A percentile compares a stretch with the other conserved stretches of the same genome.
phyloP scores from a whole-genome alignment of 2,329 filamentous ascomycete genomes.

The Aspergillus sclerotialis region DNA sequence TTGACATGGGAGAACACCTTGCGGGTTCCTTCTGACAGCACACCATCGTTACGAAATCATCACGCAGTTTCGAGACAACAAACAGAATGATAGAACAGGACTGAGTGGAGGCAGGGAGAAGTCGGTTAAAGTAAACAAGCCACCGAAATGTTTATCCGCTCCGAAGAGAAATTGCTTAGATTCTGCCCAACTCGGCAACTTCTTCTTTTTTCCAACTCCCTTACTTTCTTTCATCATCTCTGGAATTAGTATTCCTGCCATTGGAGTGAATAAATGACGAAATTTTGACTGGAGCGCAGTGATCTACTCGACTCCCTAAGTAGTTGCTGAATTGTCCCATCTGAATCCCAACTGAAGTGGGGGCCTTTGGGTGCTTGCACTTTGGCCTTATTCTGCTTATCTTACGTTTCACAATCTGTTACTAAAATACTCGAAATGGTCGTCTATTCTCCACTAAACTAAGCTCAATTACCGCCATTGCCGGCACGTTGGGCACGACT shows the following conservation, averaged over 20 bases:
- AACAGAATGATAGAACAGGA: no score
- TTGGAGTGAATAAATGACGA: neutral
- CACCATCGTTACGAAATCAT: no score
- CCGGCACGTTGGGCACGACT: constrained; percentile 11
- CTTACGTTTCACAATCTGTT: neutral
- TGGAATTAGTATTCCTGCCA: neutral
- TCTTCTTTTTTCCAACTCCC: neutral
- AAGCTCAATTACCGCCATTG: constrained; percentile 13
- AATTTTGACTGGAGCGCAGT: neutral
- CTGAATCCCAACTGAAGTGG: neutral
- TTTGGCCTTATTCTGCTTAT: neutral
- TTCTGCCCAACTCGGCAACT: no score
- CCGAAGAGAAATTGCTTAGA: no score
- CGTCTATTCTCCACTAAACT: neutral
- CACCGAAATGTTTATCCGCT: no score
- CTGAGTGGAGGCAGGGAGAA: no score
- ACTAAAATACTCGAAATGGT: neutral
- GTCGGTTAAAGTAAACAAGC: no score
- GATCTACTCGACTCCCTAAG: neutral
- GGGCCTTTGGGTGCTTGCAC: no score
- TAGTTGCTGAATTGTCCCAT: constrained; percentile 4
- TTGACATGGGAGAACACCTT: no score
- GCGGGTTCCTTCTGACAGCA: no score
- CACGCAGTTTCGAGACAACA: no score
- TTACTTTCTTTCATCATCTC: neutral